These are phyloP conservation scores for Sarocladium brachiariae DNA, from an alignment of 2,329 filamentous ascomycete genomes.

Conservation along the genomic window DNA sequence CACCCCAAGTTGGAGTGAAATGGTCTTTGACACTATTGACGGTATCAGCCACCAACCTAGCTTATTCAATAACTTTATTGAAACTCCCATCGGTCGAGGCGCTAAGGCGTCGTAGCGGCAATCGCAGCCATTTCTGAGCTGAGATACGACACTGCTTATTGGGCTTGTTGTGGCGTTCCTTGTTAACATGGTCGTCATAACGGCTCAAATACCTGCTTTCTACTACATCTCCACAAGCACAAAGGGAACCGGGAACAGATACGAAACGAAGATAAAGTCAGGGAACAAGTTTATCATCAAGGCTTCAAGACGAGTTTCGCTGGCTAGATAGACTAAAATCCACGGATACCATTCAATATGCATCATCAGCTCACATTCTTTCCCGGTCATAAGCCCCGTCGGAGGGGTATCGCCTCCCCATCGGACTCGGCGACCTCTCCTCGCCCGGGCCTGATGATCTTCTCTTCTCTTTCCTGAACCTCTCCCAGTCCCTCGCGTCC, in stretches of 20 bases:
- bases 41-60: not conserved
- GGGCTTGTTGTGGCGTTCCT: no score
- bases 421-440: slow-evolving; percentile 21
- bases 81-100: not conserved
- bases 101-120: not conserved
- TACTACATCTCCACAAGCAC: no score
- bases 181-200: no score
- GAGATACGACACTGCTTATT: no score
- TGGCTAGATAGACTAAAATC: not conserved
- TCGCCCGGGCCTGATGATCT: slow-evolving; percentile 29
- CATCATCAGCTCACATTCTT: slow-evolving; percentile 12
- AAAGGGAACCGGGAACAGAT: no score
- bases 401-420: slow-evolving; percentile 30
- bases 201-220: no score
- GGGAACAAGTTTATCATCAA: not conserved
- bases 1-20: no score
- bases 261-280: not conserved
- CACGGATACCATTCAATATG: not conserved
- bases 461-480: slow-evolving; percentile 26
- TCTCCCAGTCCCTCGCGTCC: slow-evolving; percentile 24
- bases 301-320: not conserved
- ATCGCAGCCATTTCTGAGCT: no score
- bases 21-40: not conserved
- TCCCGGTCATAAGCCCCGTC: slow-evolving; percentile 23
- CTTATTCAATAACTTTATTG: not conserved